phyloP scores from a whole-genome alignment of 176 grass and related monocot species.

The Paspalum notatum region DNA sequence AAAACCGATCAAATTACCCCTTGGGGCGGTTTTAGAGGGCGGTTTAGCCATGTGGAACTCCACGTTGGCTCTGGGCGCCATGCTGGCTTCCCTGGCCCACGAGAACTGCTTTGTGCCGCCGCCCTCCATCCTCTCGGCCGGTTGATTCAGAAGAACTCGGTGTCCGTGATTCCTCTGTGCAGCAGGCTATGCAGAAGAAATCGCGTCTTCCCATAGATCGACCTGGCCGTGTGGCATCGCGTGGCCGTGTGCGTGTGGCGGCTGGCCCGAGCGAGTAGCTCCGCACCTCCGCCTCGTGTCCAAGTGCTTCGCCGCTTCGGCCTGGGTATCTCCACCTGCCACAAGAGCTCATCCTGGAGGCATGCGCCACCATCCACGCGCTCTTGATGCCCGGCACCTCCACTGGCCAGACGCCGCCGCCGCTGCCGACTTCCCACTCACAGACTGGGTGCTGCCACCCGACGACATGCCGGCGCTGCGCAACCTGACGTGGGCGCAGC shows the following conservation, averaged over 20 bases:
- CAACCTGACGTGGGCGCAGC: conserved; percentile 76
- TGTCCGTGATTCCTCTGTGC: no score
- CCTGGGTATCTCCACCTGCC: conserved; percentile 78
- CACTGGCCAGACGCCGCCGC: conserved; percentile 47
- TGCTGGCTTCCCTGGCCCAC: no score
- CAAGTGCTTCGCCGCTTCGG: conserved; percentile 75
- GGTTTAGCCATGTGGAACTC: no score
- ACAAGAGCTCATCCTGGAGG: conserved; percentile 77
- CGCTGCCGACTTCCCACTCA: conserved; percentile 44
- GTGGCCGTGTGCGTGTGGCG: conserved; percentile 70
- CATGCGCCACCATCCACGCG: conserved; percentile 53
- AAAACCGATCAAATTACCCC: no score
- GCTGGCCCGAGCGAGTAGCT: conserved; percentile 55
- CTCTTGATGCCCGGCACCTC: conserved; percentile 68
- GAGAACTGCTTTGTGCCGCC: no score
- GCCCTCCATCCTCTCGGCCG: no score
- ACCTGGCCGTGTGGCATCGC: conserved; percentile 62
- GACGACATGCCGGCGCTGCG: no score
- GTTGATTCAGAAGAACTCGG: no score
- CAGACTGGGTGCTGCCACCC: conserved; percentile 60
- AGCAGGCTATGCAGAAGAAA: no score
- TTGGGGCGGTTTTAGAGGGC: no score
- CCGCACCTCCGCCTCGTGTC: conserved; percentile 70
- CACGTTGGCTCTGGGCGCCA: no score
- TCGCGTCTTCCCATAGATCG: no score